Evolutionary conservation across 2,329 filamentous ascomycete genomes (phyloP), one percentile per base, ranked within the genome.

Genomic region (Leptoxyphium fumago): DNA sequence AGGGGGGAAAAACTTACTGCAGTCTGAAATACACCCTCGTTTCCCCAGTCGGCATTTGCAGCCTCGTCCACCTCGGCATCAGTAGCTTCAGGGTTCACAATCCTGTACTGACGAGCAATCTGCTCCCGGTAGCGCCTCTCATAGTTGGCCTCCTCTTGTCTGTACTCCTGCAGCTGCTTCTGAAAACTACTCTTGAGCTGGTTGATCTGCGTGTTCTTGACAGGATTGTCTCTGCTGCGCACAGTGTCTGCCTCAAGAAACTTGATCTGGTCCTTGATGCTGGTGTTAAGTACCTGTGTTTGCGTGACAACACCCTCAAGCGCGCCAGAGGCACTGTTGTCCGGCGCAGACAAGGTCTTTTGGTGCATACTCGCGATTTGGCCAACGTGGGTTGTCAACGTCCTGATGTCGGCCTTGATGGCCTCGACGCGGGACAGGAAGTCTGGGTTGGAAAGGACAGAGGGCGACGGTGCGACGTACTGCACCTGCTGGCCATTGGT

Each of bases 21-120:
- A 45, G 78, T 81, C 64, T 87, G 81, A 68, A 89, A 91, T 44
- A 91, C 79, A 55, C 82, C 81, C 66, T 88, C 80, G 46, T 83
- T 75, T 43, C 80, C 77, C 80, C 82, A 84, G 59, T 87, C 79
- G 43, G 77, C 70, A 52, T 84, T 71, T 18, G 77, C 69, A 2
- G 82, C 82, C 60, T 84, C 69, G 41, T 72, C 67, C 2, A 88
- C 78, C 63, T 89, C 81, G 5, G 14, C 21, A 13, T 40, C 38
- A 10, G 13, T 40, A 14, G 38, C 38, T 21, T 40, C 38, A 4
- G 38, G 38, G 60, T 87, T 85, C 52, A 86, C 82, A 58, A 89
- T 87, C 45, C 77, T 73, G 64, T 84, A 88, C 64, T 91, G 84
- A 55, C 84, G 74, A 46, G 77, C 77, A 58, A 89, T 85, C 62